phyloP scores from a whole-genome alignment of 2,329 filamentous ascomycete species.

The Lasiodiplodia sp. region DNA sequence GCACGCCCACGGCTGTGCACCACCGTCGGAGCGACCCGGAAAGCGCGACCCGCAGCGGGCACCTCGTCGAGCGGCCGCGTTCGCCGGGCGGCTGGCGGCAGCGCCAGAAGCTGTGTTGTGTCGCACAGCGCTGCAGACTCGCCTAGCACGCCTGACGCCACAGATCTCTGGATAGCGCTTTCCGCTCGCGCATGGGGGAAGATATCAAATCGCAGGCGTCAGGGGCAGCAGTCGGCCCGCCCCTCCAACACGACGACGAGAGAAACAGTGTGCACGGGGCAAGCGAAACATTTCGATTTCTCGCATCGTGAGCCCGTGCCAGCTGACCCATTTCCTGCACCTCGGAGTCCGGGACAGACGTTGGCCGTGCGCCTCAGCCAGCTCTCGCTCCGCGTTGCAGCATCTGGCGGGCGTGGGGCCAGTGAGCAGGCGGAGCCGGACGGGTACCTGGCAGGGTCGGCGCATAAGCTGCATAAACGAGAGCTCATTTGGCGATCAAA shows the following conservation, averaged over 20 bases:
- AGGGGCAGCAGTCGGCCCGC: background rate
- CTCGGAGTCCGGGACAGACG: background rate
- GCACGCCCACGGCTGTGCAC: background rate
- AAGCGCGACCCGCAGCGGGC: background rate
- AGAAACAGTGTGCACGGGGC: slow-evolving; percentile 11
- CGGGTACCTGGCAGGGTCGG: slow-evolving; percentile 21
- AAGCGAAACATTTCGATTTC: slow-evolving; percentile 24
- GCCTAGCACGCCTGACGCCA: slow-evolving; percentile 17
- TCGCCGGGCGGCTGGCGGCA: background rate
- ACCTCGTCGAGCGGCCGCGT: background rate
- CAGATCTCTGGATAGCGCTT: background rate
- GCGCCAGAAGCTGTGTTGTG: slow-evolving; percentile 9
- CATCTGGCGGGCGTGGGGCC: slow-evolving; percentile 2
- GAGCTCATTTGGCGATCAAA: slow-evolving; percentile 24
- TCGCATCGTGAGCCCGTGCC: slow-evolving; percentile 13
- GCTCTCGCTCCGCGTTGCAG: slow-evolving; percentile 4
- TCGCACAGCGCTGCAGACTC: background rate
- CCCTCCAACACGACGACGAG: background rate
- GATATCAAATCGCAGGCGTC: background rate
- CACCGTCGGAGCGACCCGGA: background rate
- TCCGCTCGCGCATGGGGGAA: background rate
- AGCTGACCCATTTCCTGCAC: background rate
- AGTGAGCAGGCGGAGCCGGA: slow-evolving; percentile 12
- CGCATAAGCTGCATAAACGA: slow-evolving; percentile 24
- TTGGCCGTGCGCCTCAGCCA: slow-evolving; percentile 16